Conservation (phyloP, 2,329 filamentous ascomycete genomes). For the Neocatenulostroma microsporum region DNA sequence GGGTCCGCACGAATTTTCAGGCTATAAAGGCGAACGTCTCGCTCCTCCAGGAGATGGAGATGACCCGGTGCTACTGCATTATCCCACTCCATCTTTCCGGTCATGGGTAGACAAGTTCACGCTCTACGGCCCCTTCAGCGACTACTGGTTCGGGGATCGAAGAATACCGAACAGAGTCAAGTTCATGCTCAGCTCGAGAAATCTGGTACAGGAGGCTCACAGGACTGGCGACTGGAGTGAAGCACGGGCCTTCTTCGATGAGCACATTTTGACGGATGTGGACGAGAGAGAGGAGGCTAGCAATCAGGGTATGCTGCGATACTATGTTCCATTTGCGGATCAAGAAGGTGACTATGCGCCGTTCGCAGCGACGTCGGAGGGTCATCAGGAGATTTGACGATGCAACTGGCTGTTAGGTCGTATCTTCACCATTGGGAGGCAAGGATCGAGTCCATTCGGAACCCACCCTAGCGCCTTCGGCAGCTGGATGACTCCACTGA, state of each 20-base stretch:
- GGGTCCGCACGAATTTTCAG: constrained; percentile 2
- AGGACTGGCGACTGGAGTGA: constrained; percentile 1
- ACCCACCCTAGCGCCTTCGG: no score
- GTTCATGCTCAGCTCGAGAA: constrained; percentile 2
- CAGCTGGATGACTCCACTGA: no score
- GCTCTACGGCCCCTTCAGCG: constrained; percentile 2
- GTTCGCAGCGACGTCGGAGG: no score
- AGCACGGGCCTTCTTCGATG: constrained; percentile 2
- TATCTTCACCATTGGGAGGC: no score
- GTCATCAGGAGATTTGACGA: no score
- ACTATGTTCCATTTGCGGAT: no score
- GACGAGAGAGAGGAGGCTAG: no score
- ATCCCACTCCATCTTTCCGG: neutral
- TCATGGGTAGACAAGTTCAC: constrained; percentile 3
- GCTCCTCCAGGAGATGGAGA: constrained; percentile 1
- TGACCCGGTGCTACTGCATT: constrained; percentile 3
- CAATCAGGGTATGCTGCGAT: no score
- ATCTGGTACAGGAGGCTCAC: constrained; percentile 4
- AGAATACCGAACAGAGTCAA: neutral
- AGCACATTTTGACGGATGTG: neutral
- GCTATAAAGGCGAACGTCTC: neutral
- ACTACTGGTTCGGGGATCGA: constrained; percentile 2
- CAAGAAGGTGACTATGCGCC: no score
- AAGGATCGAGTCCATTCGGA: no score
- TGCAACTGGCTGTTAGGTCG: no score